These are phyloP conservation scores for Berkeleyomyces basicola DNA, from an alignment of 2,329 filamentous ascomycete genomes.

Conservation along the genomic window DNA sequence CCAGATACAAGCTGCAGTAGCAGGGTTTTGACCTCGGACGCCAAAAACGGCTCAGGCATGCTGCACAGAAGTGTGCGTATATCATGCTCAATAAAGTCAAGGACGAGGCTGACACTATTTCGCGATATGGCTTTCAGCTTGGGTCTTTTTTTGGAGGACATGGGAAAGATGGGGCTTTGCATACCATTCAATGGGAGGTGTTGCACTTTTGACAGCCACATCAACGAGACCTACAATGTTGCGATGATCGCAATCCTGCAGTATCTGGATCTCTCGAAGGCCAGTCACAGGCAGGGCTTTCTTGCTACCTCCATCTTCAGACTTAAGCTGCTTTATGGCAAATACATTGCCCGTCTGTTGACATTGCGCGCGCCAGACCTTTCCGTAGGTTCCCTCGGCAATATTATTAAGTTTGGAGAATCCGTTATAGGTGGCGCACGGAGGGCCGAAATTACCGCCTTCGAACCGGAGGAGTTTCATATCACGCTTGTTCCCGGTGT, in stretches of 20 bases:
- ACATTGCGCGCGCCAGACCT: conserved; percentile 73
- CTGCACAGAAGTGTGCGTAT: conserved; percentile 84
- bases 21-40: conserved; percentile 83
- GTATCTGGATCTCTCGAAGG: conserved; percentile 79
- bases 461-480: conserved; percentile 51
- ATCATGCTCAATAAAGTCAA: conserved; percentile 96
- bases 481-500: conserved; percentile 26
- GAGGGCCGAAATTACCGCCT: conserved; percentile 47
- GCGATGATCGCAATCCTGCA: conserved; percentile 61
- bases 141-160: background rate
- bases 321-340: conserved; percentile 83
- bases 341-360: conserved; percentile 61
- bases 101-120: conserved; percentile 70
- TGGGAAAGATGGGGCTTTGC: conserved; percentile 13
- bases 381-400: conserved; percentile 92
- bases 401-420: conserved; percentile 93
- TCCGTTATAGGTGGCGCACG: conserved; percentile 59
- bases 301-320: conserved; percentile 39
- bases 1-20: conserved; percentile 68
- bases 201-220: conserved; percentile 59
- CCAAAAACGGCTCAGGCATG: conserved; percentile 85
- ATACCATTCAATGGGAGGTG: conserved; percentile 36
- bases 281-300: conserved; percentile 66
- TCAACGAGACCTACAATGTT: conserved; percentile 75
- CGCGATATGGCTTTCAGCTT: background rate